Evolutionary conservation across 2,329 filamentous ascomycete genomes (phyloP), one percentile per base, ranked within the genome.

Genomic region (Colletotrichum cuscutae): DNA sequence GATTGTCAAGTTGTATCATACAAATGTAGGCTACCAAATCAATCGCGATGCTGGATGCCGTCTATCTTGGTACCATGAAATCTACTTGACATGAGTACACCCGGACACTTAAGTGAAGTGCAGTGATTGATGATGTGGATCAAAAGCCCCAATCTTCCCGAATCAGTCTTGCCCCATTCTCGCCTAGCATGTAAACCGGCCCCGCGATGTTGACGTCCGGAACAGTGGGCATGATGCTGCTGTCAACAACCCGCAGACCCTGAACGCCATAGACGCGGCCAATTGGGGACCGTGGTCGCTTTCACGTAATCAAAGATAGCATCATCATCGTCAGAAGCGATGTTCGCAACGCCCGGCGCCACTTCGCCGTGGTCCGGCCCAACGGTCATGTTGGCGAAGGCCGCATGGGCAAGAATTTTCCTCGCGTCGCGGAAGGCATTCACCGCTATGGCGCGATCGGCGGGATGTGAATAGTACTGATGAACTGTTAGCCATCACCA

Each of bases 351-450:
- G 19, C 77, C 77, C 4, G 77, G 77, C 32, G 71, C 74, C n/a
- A 78, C 75, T 63, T 78, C 77, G 65, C 77, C 76, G 60, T 77
- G 68, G 71, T 78, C 60, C 0, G 77, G 73, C 4, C 78, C 78
- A n/a, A 74, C 54, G 54, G 78, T 79, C 65, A 74, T 77, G 19
- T 72, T 68, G 13, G 77, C 75, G 53, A 79, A 73, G 22, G 73
- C 73, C 30, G 76, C 73, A 65, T 79, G 77, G 11, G 76, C 74
- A 32, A 79, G 74, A 65, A 79, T 79, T 65, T 76, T 76, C 35
- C 81, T 78, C 11, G 77, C 77, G 66, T 81, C 81, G n/a, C 75
- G 77, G 76, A 82, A 80, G 12, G 78, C 80, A 7, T 79, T 75
- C 59, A 81, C 73, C 5, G 79, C 79, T 30, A 82, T 77, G 8